These are phyloP conservation scores for Talaromyces verruculosus DNA, from an alignment of 2,329 filamentous ascomycete genomes.

Conservation along the genomic window DNA sequence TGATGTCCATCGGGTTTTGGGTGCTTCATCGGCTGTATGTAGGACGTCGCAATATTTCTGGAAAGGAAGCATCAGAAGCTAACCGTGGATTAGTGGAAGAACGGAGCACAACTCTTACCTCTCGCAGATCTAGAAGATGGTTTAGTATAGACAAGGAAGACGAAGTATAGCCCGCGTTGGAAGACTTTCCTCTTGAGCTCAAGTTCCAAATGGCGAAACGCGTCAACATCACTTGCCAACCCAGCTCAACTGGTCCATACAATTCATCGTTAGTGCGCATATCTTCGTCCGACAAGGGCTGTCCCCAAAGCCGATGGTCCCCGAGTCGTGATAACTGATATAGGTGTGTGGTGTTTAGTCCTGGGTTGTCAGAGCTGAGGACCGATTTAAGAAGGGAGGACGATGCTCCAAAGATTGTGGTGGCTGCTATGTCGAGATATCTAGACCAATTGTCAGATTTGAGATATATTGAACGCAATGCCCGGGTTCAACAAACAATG, in stretches of 20 bases:
- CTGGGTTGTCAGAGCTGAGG: conserved; percentile 2
- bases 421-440: conserved; percentile 11
- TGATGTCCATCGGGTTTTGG: conserved; percentile 3
- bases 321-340: conserved; percentile 5
- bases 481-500: conserved; percentile 8
- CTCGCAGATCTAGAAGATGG: conserved; percentile 4
- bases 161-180: background rate
- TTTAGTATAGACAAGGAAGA: conserved; percentile 1
- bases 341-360: background rate
- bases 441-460: background rate
- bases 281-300: background rate
- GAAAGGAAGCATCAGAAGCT: background rate
- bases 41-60: conserved; percentile 6
- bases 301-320: conserved; percentile 2
- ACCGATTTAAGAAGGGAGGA: conserved; percentile 3
- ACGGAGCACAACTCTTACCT: background rate
- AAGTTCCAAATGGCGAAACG: conserved; percentile 9
- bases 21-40: conserved; percentile 1
- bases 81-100: background rate
- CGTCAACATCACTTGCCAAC: conserved; percentile 9
- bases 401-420: conserved; percentile 4
- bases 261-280: conserved; percentile 8
- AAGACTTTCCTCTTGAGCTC: background rate
- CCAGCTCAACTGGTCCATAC: conserved; percentile 6
- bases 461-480: background rate